Conservation (phyloP, 805 yeast species). For the Myxozyma melibiosi region DNA sequence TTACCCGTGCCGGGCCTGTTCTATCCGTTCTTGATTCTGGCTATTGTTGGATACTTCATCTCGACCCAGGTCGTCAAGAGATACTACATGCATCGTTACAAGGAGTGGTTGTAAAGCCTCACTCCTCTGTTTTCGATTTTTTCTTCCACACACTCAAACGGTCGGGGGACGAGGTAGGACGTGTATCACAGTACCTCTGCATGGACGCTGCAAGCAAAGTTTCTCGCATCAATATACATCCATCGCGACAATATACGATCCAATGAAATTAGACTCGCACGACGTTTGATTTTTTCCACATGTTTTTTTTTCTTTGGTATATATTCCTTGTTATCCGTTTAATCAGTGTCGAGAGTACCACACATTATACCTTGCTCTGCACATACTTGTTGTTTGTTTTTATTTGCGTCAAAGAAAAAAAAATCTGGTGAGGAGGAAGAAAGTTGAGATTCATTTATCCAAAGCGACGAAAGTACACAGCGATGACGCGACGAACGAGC, state of each 20-base stretch:
- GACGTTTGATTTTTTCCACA: background rate
- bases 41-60: slow-evolving; percentile 32
- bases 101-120: slow-evolving; percentile 30
- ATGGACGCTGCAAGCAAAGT: too few relatives aligned
- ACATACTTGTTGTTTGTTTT: too few relatives aligned
- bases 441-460: background rate
- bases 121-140: background rate
- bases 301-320: background rate
- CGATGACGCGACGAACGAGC: too few relatives aligned
- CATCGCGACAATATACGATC: too few relatives aligned
- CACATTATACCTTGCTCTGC: too few relatives aligned
- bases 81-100: slow-evolving; percentile 25
- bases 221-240: too few relatives aligned
- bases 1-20: slow-evolving; percentile 33
- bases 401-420: too few relatives aligned
- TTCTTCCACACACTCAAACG: background rate
- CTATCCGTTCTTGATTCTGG: slow-evolving; percentile 29
- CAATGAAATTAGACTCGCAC: background rate
- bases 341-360: too few relatives aligned
- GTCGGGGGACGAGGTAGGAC: slow-evolving; percentile 4
- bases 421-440: background rate
- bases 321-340: too few relatives aligned
- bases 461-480: too few relatives aligned
- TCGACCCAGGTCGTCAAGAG: slow-evolving; percentile 33
- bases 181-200: too few relatives aligned